phyloP scores from a whole-genome alignment of 106 monocot species.

The Narthecium ossifragum region DNA sequence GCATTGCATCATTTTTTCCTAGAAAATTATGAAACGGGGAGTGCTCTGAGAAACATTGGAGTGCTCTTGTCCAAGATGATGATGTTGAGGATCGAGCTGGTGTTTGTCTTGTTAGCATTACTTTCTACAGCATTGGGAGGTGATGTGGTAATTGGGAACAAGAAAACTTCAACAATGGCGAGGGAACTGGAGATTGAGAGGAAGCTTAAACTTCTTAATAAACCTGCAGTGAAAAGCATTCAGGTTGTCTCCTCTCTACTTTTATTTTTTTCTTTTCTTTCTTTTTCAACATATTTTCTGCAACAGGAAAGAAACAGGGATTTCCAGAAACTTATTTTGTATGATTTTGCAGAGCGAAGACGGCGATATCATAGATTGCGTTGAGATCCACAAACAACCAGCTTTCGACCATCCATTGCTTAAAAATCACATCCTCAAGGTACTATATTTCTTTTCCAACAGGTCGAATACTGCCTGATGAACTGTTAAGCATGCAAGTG shows the following conservation, averaged over 20 bases:
- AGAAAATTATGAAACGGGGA: no score
- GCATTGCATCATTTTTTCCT: no score
- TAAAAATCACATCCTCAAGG: neutral
- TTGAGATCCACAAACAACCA: neutral
- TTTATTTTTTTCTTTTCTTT: neutral
- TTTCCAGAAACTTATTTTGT: no score
- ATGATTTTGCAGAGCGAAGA: neutral
- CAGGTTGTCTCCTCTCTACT: conserved; percentile 5
- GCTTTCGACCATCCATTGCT: conserved; percentile 1
- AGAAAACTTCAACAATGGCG: neutral
- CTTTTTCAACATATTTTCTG: neutral
- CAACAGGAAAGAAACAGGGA: no score
- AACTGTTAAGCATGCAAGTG: no score
- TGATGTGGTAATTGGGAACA: neutral
- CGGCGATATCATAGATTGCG: conserved; percentile 4
- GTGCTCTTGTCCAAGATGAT: no score
- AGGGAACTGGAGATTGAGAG: neutral
- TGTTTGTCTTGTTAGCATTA: neutral
- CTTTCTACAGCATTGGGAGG: neutral
- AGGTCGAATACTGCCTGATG: no score
- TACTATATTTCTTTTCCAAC: neutral
- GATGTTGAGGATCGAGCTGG: neutral
- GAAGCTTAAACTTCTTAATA: conserved; percentile 11
- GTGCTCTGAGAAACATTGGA: no score
- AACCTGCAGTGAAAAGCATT: conserved; percentile 14